Evolutionary conservation across 164 flowering plant genomes (phyloP).

Genomic region (Aristolochia contorta): DNA sequence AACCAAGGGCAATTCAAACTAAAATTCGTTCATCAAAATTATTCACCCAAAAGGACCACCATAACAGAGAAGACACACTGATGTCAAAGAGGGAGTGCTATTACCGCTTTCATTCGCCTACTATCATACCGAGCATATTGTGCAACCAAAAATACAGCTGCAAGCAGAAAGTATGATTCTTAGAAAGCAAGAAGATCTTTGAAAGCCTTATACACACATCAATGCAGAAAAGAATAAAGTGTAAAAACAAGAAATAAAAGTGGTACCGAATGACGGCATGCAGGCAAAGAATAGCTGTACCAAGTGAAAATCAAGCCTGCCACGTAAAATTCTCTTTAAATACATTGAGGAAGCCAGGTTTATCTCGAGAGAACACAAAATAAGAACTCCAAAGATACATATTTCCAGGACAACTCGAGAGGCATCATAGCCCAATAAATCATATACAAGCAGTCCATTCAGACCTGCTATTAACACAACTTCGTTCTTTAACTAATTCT

Average conservation of each 20-base stretch:
- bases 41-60: no score
- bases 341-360: neutral
- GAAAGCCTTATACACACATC: neutral
- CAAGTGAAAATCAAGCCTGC: conserved; percentile 88
- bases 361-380: neutral
- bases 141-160: conserved; percentile 92
- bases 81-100: conserved; percentile 3
- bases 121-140: conserved; percentile 84
- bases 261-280: conserved; percentile 90
- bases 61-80: no score
- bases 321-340: neutral
- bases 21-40: no score
- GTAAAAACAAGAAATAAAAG: neutral
- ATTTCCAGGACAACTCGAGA: neutral
- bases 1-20: no score
- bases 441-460: neutral
- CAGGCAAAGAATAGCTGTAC: conserved; percentile 80
- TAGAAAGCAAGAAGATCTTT: neutral
- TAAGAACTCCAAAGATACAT: neutral
- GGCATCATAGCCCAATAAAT: neutral
- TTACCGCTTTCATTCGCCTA: conserved; percentile 80
- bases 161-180: conserved; percentile 12
- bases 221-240: neutral
- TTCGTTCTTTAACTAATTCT: no score
- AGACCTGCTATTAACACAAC: no score